Base-by-base conservation (phyloP, 139 green algal genomes). In the Ostreobium quekettii region DNA sequence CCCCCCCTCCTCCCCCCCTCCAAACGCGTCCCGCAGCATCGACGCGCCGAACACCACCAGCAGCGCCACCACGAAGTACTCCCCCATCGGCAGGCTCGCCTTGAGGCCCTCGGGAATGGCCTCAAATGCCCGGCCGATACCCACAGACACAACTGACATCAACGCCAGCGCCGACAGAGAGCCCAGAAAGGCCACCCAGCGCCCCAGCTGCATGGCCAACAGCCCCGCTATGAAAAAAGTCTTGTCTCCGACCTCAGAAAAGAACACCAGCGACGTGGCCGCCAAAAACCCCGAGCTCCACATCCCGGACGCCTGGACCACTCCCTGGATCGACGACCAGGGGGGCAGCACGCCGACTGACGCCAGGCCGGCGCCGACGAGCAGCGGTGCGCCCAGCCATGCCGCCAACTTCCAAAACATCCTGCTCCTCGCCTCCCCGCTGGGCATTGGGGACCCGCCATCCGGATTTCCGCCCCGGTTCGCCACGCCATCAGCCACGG, bases 201-300 rank as follows among this genome's bases (percentile, higher is more conserved):
- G 63, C 3, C 80, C 89, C 26, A 89, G 72, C 60, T 84, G 82
- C 87, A 95, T 96, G 19, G 93, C 93, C n/a, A 98, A 79, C 48
- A 98, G 78, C 1, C 85, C 93, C 0, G 93, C 93, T 35, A 99
- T 97, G 85, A 99, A 99, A 72, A 99, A 99, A 2, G 94, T 99
- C 78, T 98, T 99, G 74, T 99, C 94, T 0, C 94, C 93, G 26
- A 99, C 82, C 74, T 99, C 94, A 15, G 75, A 91, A 0, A 96
- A 66, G 70, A 99, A 97, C 64, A 99, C 97, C 15, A 99, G 76
- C 19, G 83, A 87, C 61, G 98, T 96, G n/a, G 94, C 85, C 0
- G 93, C 89, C 15, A 95, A 73, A 71, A 97, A 93, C 8, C 93
- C 93, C 4, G 80, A 91, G 47, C 77, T 84, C 47, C 85, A 86